These are phyloP conservation scores for Epichloe coenophiala DNA, from an alignment of 2,329 filamentous ascomycete genomes.

Conservation along the genomic window DNA sequence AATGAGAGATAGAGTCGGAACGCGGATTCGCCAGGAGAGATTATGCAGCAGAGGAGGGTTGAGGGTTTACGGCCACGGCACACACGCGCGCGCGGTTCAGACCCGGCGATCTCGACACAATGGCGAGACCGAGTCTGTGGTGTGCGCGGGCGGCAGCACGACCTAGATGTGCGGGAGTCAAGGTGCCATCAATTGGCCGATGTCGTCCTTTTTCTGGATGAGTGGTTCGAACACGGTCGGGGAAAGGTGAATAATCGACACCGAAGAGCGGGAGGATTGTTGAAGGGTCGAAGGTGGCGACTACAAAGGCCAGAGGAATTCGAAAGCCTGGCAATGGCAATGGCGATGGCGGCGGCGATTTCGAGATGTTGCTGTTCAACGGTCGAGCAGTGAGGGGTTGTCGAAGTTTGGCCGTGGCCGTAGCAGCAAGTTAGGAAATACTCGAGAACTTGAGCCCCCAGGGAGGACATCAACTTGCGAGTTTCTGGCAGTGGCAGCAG, in stretches of 20 bases:
- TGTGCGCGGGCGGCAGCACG: slow-evolving; percentile 9
- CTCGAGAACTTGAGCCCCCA: no score
- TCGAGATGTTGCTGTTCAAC: neutral
- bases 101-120: slow-evolving; percentile 7
- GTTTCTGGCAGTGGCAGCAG: neutral
- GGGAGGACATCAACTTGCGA: neutral
- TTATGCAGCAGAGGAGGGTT: neutral
- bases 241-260: slow-evolving; percentile 1
- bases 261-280: slow-evolving; percentile 1
- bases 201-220: neutral
- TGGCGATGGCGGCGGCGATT: neutral
- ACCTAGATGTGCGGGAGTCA: slow-evolving; percentile 4
- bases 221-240: neutral
- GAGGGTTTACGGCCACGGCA: slow-evolving; percentile 3
- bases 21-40: neutral
- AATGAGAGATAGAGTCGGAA: neutral
- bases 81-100: slow-evolving; percentile 6
- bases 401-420: neutral
- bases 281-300: neutral
- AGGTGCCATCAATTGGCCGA: slow-evolving; percentile 7
- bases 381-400: neutral
- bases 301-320: neutral
- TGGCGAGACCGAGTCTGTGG: slow-evolving; percentile 7
- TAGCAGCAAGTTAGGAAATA: no score
- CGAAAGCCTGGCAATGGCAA: neutral